Conservation (phyloP, 768 basidiomycete genomes). For the Coprinopsis marcescibilis region DNA sequence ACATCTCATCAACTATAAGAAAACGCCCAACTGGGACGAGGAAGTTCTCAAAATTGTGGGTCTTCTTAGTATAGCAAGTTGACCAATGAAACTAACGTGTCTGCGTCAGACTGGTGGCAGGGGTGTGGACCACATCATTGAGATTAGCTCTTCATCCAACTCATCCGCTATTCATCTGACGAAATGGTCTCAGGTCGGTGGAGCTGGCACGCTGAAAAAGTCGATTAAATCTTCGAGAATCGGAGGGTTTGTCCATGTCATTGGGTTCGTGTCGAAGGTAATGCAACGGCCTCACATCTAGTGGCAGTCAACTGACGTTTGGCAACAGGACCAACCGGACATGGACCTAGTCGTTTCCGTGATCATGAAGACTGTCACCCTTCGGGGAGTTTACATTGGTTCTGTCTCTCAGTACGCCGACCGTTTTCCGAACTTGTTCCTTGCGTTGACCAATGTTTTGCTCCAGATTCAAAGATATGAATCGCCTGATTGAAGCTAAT, state of each 20-base stretch:
- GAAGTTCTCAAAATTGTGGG: conserved; percentile 41
- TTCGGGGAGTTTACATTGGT: conserved; percentile 53
- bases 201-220: conserved; percentile 43
- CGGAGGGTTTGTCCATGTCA: conserved; percentile 42
- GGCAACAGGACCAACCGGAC: conserved; percentile 12
- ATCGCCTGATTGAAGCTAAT: conserved; percentile 35
- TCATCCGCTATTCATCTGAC: no score
- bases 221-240: conserved; percentile 33
- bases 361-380: conserved; percentile 33
- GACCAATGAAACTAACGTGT: neutral
- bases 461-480: conserved; percentile 47
- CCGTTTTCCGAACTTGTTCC: neutral
- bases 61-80: neutral
- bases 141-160: no score
- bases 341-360: conserved; percentile 23
- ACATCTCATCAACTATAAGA: conserved; percentile 59
- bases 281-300: neutral
- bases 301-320: neutral
- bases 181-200: no score
- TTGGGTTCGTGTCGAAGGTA: conserved; percentile 47
- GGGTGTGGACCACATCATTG: conserved; percentile 36
- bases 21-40: conserved; percentile 51
- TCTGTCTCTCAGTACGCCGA: conserved; percentile 41
- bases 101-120: conserved; percentile 28
- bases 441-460: neutral